These are phyloP conservation scores for Stagonosporopsis chrysanthemi DNA, from an alignment of 2,329 filamentous ascomycete genomes.

Conservation along the genomic window DNA sequence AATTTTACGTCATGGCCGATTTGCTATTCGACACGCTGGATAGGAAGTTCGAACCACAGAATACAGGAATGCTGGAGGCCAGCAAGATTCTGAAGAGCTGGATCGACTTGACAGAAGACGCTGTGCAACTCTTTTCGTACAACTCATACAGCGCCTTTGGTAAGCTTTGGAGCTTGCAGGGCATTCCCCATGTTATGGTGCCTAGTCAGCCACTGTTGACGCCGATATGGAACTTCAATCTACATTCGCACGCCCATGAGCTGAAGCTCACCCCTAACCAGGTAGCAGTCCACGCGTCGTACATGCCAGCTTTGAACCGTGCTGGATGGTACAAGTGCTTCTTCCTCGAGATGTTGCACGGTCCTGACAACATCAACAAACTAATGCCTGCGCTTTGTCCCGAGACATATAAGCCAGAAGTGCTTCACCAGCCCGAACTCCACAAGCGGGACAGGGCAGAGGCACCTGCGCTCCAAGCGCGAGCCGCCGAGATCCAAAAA, in stretches of 20 bases:
- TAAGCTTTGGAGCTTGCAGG: constrained; percentile 44
- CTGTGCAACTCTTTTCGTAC: constrained; percentile 37
- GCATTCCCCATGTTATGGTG: constrained; percentile 47
- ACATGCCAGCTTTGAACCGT: constrained; percentile 47
- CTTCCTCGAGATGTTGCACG: constrained; percentile 41
- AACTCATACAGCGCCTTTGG: constrained; percentile 41
- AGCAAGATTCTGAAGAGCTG: constrained; percentile 44
- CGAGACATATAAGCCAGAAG: constrained; percentile 43
- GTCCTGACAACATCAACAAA: constrained; percentile 39
- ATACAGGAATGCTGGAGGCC: constrained; percentile 45
- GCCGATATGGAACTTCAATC: constrained; percentile 43
- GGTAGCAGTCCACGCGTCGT: constrained; percentile 26
- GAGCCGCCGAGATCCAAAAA: constrained; percentile 35
- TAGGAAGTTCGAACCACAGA: constrained; percentile 44
- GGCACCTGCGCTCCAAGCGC: constrained; percentile 31
- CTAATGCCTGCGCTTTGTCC: constrained; percentile 37
- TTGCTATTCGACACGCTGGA: constrained; percentile 46
- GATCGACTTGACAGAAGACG: constrained; percentile 40
- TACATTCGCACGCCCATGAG: constrained; percentile 33
- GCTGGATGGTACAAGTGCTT: constrained; percentile 49
- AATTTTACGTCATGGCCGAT: constrained; percentile 48
- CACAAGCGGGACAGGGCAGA: constrained; percentile 39
- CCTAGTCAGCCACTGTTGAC: constrained; percentile 36
- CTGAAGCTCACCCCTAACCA: constrained; percentile 27
- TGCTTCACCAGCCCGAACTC: constrained; percentile 44